Conservation (phyloP, 2,329 filamentous ascomycete species). For the Epichloe hybrida region DNA sequence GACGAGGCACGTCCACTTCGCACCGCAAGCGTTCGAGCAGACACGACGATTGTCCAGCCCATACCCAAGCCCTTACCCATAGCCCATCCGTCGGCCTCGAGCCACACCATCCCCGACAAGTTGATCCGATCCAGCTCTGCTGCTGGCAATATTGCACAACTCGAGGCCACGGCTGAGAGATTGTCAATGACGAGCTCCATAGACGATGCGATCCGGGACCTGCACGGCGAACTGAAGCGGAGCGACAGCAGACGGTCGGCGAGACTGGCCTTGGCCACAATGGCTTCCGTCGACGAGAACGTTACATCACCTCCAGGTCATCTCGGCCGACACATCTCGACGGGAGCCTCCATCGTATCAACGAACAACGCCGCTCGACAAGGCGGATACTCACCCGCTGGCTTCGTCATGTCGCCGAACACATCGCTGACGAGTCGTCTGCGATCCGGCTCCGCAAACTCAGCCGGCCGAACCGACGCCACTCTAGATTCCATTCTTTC, state of each 20-base stretch:
- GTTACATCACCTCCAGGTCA: constrained; percentile 9
- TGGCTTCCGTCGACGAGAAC: constrained; percentile 4
- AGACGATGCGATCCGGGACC: constrained; percentile 61
- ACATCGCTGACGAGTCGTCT: constrained; percentile 45
- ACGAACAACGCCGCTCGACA: constrained; percentile 52
- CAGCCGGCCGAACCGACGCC: constrained; percentile 25
- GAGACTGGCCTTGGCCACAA: constrained; percentile 34
- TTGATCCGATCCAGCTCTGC: constrained; percentile 48
- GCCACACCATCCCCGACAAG: constrained; percentile 40
- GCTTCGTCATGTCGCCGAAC: constrained; percentile 53
- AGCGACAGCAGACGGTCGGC: constrained; percentile 55
- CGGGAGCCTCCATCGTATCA: constrained; percentile 51
- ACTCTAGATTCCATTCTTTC: constrained; percentile 28
- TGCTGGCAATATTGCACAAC: constrained; percentile 53
- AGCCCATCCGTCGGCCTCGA: constrained; percentile 32
- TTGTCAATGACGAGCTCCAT: constrained; percentile 64
- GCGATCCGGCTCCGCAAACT: constrained; percentile 41
- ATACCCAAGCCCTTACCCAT: constrained; percentile 34
- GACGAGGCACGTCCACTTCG: constrained; percentile 16
- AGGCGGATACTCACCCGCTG: constrained; percentile 57
- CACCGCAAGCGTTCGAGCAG: constrained; percentile 28
- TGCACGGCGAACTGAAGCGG: constrained; percentile 58
- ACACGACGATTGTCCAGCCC: constrained; percentile 26
- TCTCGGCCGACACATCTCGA: constrained; percentile 32
- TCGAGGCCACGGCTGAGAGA: constrained; percentile 64